These are phyloP conservation scores for Austroboletus sp. DNA, from an alignment of 1,284 basidiomycete species.

Conservation along the genomic window DNA sequence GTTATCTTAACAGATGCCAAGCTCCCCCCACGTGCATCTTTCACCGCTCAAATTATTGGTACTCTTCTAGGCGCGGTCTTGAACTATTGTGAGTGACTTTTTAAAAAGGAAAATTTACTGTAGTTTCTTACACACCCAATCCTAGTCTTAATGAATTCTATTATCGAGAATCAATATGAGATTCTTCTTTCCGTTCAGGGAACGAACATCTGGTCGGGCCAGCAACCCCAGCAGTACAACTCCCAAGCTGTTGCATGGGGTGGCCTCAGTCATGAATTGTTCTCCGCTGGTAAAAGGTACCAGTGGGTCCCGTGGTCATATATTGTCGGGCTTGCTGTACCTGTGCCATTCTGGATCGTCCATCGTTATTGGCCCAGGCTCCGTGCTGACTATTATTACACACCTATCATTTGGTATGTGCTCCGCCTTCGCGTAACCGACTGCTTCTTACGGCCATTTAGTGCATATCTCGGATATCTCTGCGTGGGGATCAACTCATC, in stretches of 20 bases:
- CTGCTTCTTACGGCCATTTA: constrained; percentile 2
- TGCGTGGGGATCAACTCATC: constrained; percentile 46
- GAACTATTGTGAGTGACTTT: constrained; percentile 42
- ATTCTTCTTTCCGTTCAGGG: constrained; percentile 44
- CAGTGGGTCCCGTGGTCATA: constrained; percentile 53
- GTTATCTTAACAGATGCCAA: constrained; percentile 44
- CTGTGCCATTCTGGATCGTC: constrained; percentile 51
- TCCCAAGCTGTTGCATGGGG: constrained; percentile 62
- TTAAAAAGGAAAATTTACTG: neutral
- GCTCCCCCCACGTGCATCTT: constrained; percentile 59
- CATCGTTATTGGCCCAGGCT: constrained; percentile 41
- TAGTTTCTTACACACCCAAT: neutral
- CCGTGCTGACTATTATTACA: constrained; percentile 40
- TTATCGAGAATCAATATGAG: constrained; percentile 48
- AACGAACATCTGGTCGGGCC: constrained; percentile 59
- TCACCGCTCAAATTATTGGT: constrained; percentile 53
- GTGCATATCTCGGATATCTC: constrained; percentile 35
- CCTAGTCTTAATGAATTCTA: constrained; percentile 49
- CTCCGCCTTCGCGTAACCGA: neutral
- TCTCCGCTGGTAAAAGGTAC: constrained; percentile 48
- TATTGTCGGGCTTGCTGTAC: constrained; percentile 50
- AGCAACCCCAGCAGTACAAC: constrained; percentile 54
- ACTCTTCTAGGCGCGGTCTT: constrained; percentile 44
- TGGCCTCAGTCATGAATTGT: constrained; percentile 54
- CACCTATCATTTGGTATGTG: constrained; percentile 39